Percentiles rank a stretch among this genome's conserved stretches.
These are phyloP conservation scores for Aulographum hederae DNA, from an alignment of 2,329 filamentous ascomycete genomes.

Conservation along the genomic window DNA sequence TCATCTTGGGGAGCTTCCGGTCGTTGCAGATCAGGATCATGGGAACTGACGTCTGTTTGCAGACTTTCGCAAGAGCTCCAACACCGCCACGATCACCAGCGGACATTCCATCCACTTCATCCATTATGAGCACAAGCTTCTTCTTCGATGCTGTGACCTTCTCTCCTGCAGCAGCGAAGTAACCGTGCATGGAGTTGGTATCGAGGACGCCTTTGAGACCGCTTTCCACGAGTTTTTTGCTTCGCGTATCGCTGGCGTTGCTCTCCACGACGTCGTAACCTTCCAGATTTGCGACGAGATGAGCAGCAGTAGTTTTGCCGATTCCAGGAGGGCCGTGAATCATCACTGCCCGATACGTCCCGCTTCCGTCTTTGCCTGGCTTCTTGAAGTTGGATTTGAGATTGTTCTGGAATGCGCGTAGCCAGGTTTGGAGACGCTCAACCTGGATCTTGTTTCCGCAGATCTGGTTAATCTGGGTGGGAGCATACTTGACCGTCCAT, in stretches of 20 bases:
- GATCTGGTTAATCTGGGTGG: conserved; percentile 67
- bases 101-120: conserved; percentile 98
- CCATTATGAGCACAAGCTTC: conserved; percentile 94
- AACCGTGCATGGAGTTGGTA: conserved; percentile 82
- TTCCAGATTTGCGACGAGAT: conserved; percentile 80
- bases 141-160: conserved; percentile 66
- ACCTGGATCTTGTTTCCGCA: conserved; percentile 87
- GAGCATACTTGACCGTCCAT: conserved; percentile 93
- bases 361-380: conserved; percentile 68
- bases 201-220: conserved; percentile 81
- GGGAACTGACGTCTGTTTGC: conserved; percentile 86
- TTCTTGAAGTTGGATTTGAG: conserved; percentile 69
- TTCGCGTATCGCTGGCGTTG: conserved; percentile 88
- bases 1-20: conserved; percentile 86
- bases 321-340: conserved; percentile 91
- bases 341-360: conserved; percentile 73
- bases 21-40: conserved; percentile 98
- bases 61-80: conserved; percentile 80
- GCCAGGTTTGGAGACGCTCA: conserved; percentile 77
- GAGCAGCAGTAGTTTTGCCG: conserved; percentile 92
- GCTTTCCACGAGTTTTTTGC: conserved; percentile 85
- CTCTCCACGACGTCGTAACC: conserved; percentile 88
- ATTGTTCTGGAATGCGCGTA: conserved; percentile 62
- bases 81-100: conserved; percentile 92
- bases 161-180: conserved; percentile 71